Evolutionary conservation across 148 eudicot genomes (phyloP).

Genomic region (Gaultheria prostrata): DNA sequence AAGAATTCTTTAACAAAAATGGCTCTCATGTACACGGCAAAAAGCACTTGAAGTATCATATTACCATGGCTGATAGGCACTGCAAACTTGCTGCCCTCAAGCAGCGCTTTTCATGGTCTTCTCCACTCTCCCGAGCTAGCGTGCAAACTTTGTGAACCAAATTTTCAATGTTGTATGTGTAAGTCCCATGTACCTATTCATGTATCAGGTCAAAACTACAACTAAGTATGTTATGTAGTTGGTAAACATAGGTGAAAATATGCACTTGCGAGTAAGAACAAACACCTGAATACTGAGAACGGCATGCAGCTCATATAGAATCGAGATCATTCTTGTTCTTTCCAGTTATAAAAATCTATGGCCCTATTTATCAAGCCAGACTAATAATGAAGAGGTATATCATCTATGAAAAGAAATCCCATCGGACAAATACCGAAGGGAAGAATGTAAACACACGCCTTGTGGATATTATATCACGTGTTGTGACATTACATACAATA

Average conservation of each 20-base stretch:
- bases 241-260: background rate
- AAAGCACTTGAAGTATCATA: background rate
- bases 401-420: background rate
- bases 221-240: background rate
- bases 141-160: conserved; percentile 56
- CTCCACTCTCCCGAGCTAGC: conserved; percentile 59
- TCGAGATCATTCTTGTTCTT: background rate
- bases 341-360: background rate
- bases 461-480: background rate
- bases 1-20: background rate
- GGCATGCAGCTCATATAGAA: background rate
- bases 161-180: conserved; percentile 61
- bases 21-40: conserved; percentile 7
- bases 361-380: background rate
- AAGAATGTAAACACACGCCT: background rate
- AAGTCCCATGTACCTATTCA: conserved; percentile 80
- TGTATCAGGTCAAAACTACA: conserved; percentile 15
- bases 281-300: background rate
- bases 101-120: conserved; percentile 47
- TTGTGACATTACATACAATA: background rate
- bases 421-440: background rate
- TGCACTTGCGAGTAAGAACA: background rate
- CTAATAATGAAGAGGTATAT: background rate
- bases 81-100: conserved; percentile 84
- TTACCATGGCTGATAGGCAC: conserved; percentile 93